Evolutionary conservation across 176 grass and related monocot species (phyloP).

Genomic region (Musa schizocarpa): DNA sequence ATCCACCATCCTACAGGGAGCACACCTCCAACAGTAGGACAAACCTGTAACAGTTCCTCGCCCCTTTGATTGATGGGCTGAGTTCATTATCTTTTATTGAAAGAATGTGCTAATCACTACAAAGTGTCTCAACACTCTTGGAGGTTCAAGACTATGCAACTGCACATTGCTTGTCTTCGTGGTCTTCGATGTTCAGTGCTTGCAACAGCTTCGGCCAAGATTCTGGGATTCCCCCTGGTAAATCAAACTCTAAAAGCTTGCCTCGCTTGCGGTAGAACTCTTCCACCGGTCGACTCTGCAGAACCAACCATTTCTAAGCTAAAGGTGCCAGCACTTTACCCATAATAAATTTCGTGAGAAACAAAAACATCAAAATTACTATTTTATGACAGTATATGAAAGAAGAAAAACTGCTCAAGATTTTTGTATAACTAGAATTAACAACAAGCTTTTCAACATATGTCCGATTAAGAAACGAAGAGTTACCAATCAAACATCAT

Average conservation of each 20-base stretch:
- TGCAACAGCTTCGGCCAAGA: slow-evolving; percentile 85
- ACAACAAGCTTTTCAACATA: too few species aligned
- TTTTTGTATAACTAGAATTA: too few species aligned
- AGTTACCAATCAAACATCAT: too few species aligned
- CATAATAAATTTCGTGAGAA: too few species aligned
- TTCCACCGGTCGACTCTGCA: slow-evolving; percentile 81
- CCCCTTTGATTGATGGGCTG: neutral
- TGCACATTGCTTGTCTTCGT: slow-evolving; percentile 53
- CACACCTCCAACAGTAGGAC: neutral
- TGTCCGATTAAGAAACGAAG: too few species aligned
- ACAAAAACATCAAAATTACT: too few species aligned
- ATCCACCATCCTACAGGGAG: neutral
- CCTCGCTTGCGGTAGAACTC: slow-evolving; percentile 62
- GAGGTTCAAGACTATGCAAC: slow-evolving; percentile 28
- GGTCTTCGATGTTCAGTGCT: slow-evolving; percentile 71
- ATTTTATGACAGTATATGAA: too few species aligned
- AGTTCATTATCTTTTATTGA: slow-evolving; percentile 3
- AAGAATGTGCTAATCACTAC: neutral
- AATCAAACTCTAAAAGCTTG: slow-evolving; percentile 78
- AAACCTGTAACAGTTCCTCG: neutral
- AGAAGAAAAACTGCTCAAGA: too few species aligned
- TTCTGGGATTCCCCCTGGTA: slow-evolving; percentile 80
- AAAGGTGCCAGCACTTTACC: neutral
- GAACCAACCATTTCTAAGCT: neutral
- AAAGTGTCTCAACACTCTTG: neutral